Conservation (phyloP, 805 yeast species). For the Metschnikowia koreensis region DNA sequence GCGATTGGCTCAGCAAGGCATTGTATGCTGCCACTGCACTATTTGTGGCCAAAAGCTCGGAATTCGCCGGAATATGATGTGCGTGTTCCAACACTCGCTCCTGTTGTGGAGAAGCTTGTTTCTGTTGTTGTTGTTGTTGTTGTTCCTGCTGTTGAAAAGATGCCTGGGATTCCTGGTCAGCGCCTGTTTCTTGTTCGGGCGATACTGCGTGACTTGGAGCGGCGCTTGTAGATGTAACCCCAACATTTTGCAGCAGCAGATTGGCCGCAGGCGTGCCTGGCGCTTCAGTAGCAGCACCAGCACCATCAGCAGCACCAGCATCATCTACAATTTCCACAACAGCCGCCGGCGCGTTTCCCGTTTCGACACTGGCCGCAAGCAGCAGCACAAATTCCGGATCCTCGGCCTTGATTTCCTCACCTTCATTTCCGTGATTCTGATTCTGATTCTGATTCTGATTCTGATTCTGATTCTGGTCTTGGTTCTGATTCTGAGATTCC, state of each 20-base stretch:
- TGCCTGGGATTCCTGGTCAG: too few relatives aligned
- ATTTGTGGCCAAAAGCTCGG: constrained; percentile 40
- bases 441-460: not conserved
- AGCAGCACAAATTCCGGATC: not conserved
- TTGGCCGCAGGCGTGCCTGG: too few relatives aligned
- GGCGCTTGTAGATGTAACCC: too few relatives aligned
- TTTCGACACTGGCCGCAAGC: not conserved
- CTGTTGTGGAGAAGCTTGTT: not conserved
- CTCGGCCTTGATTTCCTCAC: not conserved
- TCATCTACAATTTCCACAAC: not conserved
- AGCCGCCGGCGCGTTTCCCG: not conserved
- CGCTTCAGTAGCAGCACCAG: too few relatives aligned
- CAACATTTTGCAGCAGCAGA: too few relatives aligned
- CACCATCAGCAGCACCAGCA: too few relatives aligned
- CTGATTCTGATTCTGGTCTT: not conserved
- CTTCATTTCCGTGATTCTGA: not conserved
- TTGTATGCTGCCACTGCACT: constrained; percentile 42
- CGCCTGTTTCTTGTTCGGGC: too few relatives aligned
- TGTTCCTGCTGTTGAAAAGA: too few relatives aligned
- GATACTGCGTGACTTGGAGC: too few relatives aligned
- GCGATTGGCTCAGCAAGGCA: constrained; percentile 39
- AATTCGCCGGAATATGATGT: constrained; percentile 36
- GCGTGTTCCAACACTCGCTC: not conserved
- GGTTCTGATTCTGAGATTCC: constrained; percentile 12
- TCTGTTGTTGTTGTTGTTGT: not conserved